Conservation (phyloP, 2,329 filamentous ascomycete genomes). For the Phialocephala sp. region DNA sequence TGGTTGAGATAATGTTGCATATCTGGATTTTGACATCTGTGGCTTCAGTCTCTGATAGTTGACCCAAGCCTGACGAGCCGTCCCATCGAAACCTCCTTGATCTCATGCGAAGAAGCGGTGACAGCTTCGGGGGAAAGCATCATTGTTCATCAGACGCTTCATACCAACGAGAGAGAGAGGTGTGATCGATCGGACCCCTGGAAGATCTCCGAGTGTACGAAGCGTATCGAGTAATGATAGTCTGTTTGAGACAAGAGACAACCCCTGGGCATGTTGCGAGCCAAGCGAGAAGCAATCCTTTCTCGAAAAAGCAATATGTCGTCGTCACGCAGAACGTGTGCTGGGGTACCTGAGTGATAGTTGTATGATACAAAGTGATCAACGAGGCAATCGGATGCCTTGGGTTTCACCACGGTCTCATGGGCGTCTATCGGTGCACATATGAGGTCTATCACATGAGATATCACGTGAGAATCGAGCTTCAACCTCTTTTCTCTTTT, state of each 20-base stretch:
- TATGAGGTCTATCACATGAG: not conserved
- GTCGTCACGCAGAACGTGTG: conserved; percentile 12
- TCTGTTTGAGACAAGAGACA: conserved; percentile 18
- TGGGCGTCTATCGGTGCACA: not conserved
- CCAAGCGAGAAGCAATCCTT: conserved; percentile 10
- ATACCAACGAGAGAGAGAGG: not conserved
- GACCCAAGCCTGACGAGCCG: not conserved
- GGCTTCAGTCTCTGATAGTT: not conserved
- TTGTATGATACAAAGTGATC: not conserved
- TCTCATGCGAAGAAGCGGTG: conserved; percentile 2
- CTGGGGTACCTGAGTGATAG: not conserved
- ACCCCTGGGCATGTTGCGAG: conserved; percentile 12
- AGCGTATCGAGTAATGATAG: conserved; percentile 23
- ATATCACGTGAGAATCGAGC: not conserved
- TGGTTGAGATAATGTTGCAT: conserved; percentile 13
- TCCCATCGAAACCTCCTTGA: not conserved
- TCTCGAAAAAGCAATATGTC: conserved; percentile 10
- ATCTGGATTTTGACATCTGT: conserved; percentile 3
- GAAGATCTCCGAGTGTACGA: conserved; percentile 16
- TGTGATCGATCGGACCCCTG: conserved; percentile 15
- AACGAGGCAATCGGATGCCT: not conserved
- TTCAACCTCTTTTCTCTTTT: too few species aligned
- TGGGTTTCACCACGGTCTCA: not conserved
- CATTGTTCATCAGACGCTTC: not conserved
- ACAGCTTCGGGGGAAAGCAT: conserved; percentile 2